These are phyloP conservation scores for Trichoderma arundinaceum DNA, from an alignment of 2,329 filamentous ascomycete genomes.

Conservation along the genomic window DNA sequence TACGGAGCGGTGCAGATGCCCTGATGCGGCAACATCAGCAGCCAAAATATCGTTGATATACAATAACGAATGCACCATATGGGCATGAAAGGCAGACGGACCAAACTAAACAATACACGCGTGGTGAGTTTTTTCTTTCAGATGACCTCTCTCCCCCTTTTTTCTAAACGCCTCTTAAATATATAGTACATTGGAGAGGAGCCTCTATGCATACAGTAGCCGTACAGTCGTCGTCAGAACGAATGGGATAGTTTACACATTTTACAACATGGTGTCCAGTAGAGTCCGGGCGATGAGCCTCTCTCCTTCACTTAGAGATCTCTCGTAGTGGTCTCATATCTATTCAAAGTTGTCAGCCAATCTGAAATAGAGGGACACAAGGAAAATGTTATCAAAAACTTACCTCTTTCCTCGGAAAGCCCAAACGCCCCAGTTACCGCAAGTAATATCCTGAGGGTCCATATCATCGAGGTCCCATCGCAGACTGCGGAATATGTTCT, in stretches of 20 bases:
- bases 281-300: neutral
- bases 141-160: neutral
- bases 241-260: conserved; percentile 3
- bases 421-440: conserved; percentile 97
- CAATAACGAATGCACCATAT: no score
- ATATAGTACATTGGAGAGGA: conserved; percentile 28
- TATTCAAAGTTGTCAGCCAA: conserved; percentile 46
- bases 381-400: conserved; percentile 37
- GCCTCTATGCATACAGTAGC: conserved; percentile 15
- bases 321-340: conserved; percentile 68
- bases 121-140: neutral
- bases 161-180: neutral
- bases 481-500: conserved; percentile 92
- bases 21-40: neutral
- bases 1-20: no score
- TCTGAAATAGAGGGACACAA: conserved; percentile 18
- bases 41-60: no score
- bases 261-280: neutral
- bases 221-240: neutral
- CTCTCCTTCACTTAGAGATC: conserved; percentile 41
- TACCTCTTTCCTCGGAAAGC: conserved; percentile 97
- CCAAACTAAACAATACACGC: no score
- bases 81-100: no score
- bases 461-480: conserved; percentile 97
- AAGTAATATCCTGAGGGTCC: conserved; percentile 91